These are phyloP conservation scores for Oldenlandia corymbosa DNA, from an alignment of 257 asterid genomes.

Conservation along the genomic window DNA sequence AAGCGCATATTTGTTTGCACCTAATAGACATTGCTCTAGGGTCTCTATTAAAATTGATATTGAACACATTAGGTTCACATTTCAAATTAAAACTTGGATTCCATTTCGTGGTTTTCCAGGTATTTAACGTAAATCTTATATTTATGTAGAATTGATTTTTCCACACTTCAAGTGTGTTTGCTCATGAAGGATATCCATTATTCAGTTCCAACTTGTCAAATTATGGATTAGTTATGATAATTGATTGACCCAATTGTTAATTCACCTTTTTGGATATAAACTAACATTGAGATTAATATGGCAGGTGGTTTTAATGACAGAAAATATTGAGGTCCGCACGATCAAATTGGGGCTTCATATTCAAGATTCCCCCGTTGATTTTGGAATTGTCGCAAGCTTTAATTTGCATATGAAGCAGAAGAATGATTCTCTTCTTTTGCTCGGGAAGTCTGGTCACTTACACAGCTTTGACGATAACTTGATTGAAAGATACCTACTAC, in stretches of 20 bases:
- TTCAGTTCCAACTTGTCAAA: no score
- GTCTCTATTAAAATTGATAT: no score
- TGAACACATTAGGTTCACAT: no score
- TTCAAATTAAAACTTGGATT: not conserved
- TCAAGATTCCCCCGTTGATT: slow-evolving; percentile 51
- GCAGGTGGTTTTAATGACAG: slow-evolving; percentile 85
- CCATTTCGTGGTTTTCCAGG: not conserved
- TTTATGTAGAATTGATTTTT: not conserved
- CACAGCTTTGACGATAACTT: slow-evolving; percentile 55
- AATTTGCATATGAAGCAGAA: slow-evolving; percentile 45
- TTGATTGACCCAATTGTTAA: not conserved
- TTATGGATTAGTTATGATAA: not conserved
- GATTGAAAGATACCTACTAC: slow-evolving; percentile 70
- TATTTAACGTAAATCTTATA: not conserved
- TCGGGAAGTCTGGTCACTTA: slow-evolving; percentile 64
- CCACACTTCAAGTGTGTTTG: not conserved
- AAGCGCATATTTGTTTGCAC: not conserved
- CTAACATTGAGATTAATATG: slow-evolving; percentile 17
- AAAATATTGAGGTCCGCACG: slow-evolving; percentile 71
- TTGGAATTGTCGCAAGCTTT: slow-evolving; percentile 61
- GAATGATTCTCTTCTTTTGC: slow-evolving; percentile 49
- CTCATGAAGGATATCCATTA: no score
- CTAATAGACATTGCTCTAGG: not conserved
- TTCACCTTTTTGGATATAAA: not conserved
- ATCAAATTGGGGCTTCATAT: slow-evolving; percentile 66